Conservation (phyloP, 108 stramenopile genomes). For the Asterionellopsis glacialis region DNA sequence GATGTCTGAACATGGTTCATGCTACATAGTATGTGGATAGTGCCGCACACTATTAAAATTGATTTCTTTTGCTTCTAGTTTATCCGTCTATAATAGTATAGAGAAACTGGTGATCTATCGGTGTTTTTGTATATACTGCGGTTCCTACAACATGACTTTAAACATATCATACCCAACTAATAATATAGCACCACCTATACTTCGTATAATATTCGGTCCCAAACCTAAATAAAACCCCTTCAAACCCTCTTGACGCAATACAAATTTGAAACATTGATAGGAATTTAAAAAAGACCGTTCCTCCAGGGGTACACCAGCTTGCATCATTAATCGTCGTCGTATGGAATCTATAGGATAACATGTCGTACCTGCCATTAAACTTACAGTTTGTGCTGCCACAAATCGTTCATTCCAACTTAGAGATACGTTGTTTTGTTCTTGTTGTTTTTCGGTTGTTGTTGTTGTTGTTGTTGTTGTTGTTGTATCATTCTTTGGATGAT, state of each 20-base stretch:
- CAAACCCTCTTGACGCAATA: slow-evolving; percentile 43
- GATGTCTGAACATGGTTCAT: too few species aligned
- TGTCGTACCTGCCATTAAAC: slow-evolving; percentile 75
- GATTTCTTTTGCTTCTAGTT: too few species aligned
- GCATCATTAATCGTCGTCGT: slow-evolving; percentile 91
- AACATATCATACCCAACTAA: slow-evolving; percentile 59
- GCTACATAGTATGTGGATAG: too few species aligned
- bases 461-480: background rate
- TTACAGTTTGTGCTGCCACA: slow-evolving; percentile 79
- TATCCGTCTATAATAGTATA: too few species aligned
- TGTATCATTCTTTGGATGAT: slow-evolving; percentile 11
- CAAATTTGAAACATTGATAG: slow-evolving; percentile 39
- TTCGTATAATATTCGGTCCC: slow-evolving; percentile 59
- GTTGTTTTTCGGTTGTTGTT: background rate
- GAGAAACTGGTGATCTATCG: too few species aligned
- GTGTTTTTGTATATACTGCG: too few species aligned
- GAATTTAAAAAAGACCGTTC: slow-evolving; percentile 45
- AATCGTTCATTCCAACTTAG: slow-evolving; percentile 63
- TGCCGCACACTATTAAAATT: too few species aligned
- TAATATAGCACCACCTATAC: slow-evolving; percentile 58
- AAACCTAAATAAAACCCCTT: slow-evolving; percentile 57
- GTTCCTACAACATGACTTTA: slow-evolving; percentile 20
- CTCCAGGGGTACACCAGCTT: slow-evolving; percentile 39
- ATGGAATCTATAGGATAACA: slow-evolving; percentile 96
- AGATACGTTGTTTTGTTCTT: slow-evolving; percentile 1